These are phyloP conservation scores for Scheffersomyces amazonensis DNA, from an alignment of 805 yeast genomes.

Conservation along the genomic window DNA sequence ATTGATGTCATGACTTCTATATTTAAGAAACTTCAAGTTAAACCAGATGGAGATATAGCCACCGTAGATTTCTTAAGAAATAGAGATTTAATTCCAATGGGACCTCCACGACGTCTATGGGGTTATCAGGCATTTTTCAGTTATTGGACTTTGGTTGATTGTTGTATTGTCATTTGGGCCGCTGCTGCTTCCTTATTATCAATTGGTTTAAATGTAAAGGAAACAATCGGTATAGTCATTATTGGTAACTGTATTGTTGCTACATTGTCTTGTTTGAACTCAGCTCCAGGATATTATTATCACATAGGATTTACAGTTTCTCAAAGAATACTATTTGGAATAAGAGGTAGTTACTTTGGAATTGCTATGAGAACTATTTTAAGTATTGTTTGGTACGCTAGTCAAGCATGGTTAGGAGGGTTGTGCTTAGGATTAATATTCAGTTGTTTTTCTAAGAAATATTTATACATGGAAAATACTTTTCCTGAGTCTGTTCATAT, in stretches of 20 bases:
- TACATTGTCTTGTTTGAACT: constrained; percentile 41
- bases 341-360: constrained; percentile 43
- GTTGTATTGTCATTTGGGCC: constrained; percentile 39
- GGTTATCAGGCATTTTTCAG: constrained; percentile 39
- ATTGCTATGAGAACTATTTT: constrained; percentile 42
- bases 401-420: constrained; percentile 47
- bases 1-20: not conserved
- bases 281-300: constrained; percentile 47
- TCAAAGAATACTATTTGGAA: constrained; percentile 45
- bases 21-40: not conserved
- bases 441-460: constrained; percentile 35
- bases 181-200: constrained; percentile 44
- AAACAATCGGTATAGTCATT: constrained; percentile 42
- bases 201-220: constrained; percentile 44
- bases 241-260: constrained; percentile 48
- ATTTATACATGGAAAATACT: constrained; percentile 36
- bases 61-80: constrained; percentile 16
- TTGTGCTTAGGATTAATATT: constrained; percentile 37
- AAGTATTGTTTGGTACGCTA: constrained; percentile 46
- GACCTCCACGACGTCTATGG: constrained; percentile 46
- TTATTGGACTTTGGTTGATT: constrained; percentile 45
- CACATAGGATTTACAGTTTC: constrained; percentile 50
- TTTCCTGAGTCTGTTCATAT: constrained; percentile 32
- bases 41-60: not conserved
- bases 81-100: constrained; percentile 44